Evolutionary conservation across 345 rosid genomes (phyloP), one percentile per base, ranked within the genome.

Genomic region (Populus alba): DNA sequence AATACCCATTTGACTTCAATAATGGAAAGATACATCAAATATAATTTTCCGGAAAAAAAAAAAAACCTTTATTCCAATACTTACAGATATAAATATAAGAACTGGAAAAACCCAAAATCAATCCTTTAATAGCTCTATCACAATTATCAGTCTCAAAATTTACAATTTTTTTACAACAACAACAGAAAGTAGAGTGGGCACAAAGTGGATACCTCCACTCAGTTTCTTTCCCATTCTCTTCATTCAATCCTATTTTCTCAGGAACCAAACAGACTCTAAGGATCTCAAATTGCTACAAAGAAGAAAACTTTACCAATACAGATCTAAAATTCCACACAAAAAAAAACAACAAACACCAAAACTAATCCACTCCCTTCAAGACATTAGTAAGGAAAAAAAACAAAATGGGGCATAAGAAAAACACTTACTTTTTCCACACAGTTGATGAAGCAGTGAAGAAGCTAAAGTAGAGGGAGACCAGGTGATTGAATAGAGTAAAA

Each of bases 241-340:
- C 61, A 47, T 68, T 72, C 39, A 63, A 59, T 47, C 72, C 11
- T 66, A 73, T 71, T 71, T 33, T 72, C 77, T 35, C 72, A 8
- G 68, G 33, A 81, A 68, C 72, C 81, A 83, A 78, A 81, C 70
- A 81, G 69, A 61, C 23, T 31, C 37, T 35, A 39, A 75, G 74
- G 80, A 79, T 83, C 84, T 57, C 74, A 79, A 71, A 67, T 35
- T 25, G 55, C 74, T 66, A 9, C 75, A 80, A 73, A 71, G 65
- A 41, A 71, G 29, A 25, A 33, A 63, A 57, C 27, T 66, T 71
- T 31, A 37, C 35, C 74, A 76, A 59, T 10, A 70, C 84, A 85
- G 87, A 87, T 87, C 88, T 85, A 80, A 75, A 65, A 68, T 49
- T 57, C 43, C 57, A 35, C 68, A 75, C 35, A 38, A 63, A 37